phyloP scores from a whole-genome alignment of 2,329 filamentous ascomycete species.

The Elsinoe necatrix region DNA sequence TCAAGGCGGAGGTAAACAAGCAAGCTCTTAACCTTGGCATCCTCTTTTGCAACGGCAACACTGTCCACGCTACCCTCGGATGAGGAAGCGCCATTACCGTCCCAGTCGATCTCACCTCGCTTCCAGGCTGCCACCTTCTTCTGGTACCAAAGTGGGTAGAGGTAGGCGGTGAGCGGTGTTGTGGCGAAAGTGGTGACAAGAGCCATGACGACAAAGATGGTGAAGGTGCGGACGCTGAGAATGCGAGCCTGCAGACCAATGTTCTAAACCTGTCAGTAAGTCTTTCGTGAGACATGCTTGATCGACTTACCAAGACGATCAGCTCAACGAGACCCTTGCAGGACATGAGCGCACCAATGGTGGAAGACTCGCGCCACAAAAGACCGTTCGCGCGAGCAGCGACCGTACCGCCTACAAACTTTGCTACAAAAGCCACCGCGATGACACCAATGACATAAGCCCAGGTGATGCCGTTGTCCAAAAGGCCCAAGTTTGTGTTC shows the following conservation, averaged over 20 bases:
- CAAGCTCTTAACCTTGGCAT: slow-evolving; percentile 51
- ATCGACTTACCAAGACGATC: slow-evolving; percentile 68
- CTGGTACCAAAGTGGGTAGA: slow-evolving; percentile 74
- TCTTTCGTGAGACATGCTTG: not conserved
- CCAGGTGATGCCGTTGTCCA: slow-evolving; percentile 77
- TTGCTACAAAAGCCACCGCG: slow-evolving; percentile 71
- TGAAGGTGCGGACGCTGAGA: slow-evolving; percentile 72
- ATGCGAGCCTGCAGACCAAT: slow-evolving; percentile 80
- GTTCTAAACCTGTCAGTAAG: slow-evolving; percentile 40
- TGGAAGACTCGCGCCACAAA: slow-evolving; percentile 81
- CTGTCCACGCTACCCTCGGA: slow-evolving; percentile 28
- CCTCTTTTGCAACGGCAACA: slow-evolving; percentile 41
- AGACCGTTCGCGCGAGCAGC: slow-evolving; percentile 69
- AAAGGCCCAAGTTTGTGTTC: slow-evolving; percentile 75
- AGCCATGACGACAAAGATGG: slow-evolving; percentile 92
- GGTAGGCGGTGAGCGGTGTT: slow-evolving; percentile 61
- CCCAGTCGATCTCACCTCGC: slow-evolving; percentile 86
- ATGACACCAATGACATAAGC: slow-evolving; percentile 81
- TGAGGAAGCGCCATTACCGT: slow-evolving; percentile 42
- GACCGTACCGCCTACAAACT: slow-evolving; percentile 72
- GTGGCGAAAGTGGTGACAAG: slow-evolving; percentile 77
- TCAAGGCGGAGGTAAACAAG: slow-evolving; percentile 78
- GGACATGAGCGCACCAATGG: slow-evolving; percentile 87
- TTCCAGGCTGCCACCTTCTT: slow-evolving; percentile 66
- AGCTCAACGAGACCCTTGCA: slow-evolving; percentile 93